These are phyloP conservation scores for Tuber brumale DNA, from an alignment of 495 filamentous ascomycete species.

Conservation along the genomic window DNA sequence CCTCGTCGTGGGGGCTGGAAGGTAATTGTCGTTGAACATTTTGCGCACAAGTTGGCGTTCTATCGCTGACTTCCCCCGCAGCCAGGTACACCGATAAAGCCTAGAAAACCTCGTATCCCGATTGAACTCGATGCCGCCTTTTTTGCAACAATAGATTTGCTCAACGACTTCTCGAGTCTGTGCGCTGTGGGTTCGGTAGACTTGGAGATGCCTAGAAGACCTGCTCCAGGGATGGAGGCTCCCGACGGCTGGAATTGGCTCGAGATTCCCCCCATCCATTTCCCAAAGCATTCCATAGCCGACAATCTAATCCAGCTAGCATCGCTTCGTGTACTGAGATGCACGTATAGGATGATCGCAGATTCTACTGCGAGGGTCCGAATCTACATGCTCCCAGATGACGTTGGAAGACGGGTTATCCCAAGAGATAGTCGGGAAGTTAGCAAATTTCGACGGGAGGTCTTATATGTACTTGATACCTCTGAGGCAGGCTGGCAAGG, in stretches of 20 bases:
- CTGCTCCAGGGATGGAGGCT: slow-evolving; percentile 26
- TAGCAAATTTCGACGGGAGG: slow-evolving; percentile 46
- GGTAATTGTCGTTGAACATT: not conserved
- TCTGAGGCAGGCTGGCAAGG: slow-evolving; percentile 55
- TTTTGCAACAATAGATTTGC: slow-evolving; percentile 18
- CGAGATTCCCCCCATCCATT: slow-evolving; percentile 17
- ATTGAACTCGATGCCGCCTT: not conserved
- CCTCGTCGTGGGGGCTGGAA: not conserved
- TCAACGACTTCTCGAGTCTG: slow-evolving; percentile 35
- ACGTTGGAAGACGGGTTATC: slow-evolving; percentile 53
- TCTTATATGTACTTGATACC: slow-evolving; percentile 55
- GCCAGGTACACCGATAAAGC: not conserved
- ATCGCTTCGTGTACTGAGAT: slow-evolving; percentile 22
- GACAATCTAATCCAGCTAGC: slow-evolving; percentile 24
- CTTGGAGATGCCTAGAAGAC: slow-evolving; percentile 28
- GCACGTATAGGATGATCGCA: slow-evolving; percentile 33
- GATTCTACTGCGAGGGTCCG: slow-evolving; percentile 44
- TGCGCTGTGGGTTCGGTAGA: slow-evolving; percentile 33
- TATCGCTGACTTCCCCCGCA: not conserved
- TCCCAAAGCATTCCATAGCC: slow-evolving; percentile 15
- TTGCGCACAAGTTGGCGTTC: not conserved
- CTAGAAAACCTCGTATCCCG: not conserved
- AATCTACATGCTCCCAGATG: slow-evolving; percentile 62
- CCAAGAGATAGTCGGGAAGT: slow-evolving; percentile 45
- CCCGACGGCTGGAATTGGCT: slow-evolving; percentile 40